phyloP scores from a whole-genome alignment of 441 rosid species.

The Arabidopsis lyrata region DNA sequence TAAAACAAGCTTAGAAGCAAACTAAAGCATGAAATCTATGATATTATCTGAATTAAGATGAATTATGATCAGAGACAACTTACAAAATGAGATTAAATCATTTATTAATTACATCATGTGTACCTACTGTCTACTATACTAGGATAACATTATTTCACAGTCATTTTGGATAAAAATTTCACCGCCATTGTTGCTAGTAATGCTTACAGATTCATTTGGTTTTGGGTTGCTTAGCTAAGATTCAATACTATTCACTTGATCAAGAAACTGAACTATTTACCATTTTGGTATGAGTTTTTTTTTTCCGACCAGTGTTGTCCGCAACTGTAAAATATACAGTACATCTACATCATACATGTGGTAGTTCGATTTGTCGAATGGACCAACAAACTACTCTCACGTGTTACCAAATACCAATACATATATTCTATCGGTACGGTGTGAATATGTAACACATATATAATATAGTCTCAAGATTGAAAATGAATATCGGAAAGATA shows the following conservation, averaged over 20 bases:
- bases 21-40: constrained; percentile 19
- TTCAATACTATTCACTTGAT: too few species aligned
- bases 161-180: too few species aligned
- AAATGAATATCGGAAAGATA: constrained; percentile 13
- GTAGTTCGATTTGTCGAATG: constrained; percentile 34
- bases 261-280: neutral
- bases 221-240: too few species aligned
- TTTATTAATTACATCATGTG: neutral
- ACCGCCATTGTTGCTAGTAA: too few species aligned
- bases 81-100: constrained; percentile 11
- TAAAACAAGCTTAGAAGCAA: constrained; percentile 42
- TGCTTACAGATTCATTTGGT: too few species aligned
- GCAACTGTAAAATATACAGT: too few species aligned
- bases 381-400: constrained; percentile 38
- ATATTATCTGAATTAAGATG: neutral
- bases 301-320: neutral
- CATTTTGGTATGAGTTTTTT: neutral
- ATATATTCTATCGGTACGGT: constrained; percentile 20
- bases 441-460: neutral
- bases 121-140: too few species aligned
- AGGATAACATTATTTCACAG: too few species aligned
- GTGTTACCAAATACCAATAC: constrained; percentile 5
- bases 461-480: neutral
- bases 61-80: constrained; percentile 6
- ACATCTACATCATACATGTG: constrained; percentile 19